phyloP scores from a whole-genome alignment of 108 stramenopile species.

The Conticribra weissflogii region DNA sequence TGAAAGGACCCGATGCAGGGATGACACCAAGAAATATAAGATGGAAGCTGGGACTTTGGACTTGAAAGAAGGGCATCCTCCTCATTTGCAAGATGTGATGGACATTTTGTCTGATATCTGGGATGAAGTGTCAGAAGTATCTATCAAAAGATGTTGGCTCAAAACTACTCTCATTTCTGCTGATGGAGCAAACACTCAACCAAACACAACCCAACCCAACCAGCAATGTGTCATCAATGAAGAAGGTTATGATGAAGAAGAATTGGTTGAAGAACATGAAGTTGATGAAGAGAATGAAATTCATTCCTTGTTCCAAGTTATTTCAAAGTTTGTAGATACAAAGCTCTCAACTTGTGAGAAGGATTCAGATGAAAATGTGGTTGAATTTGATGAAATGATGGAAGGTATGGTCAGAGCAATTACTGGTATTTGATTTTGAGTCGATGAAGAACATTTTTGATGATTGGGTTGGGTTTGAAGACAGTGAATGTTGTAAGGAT shows the following conservation, averaged over 20 bases:
- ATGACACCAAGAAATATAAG: background rate
- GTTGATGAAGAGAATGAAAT: background rate
- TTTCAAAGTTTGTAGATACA: background rate
- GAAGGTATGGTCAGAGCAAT: background rate
- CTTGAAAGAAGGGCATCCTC: background rate
- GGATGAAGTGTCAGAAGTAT: background rate
- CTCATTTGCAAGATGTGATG: constrained; percentile 1
- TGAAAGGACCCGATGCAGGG: background rate
- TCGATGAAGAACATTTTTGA: background rate
- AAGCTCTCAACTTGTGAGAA: background rate
- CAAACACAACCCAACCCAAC: no score
- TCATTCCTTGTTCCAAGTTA: background rate
- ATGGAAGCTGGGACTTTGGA: background rate
- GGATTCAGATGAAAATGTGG: background rate
- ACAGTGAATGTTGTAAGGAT: background rate
- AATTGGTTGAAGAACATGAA: background rate
- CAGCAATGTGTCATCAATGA: no score
- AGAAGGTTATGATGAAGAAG: background rate
- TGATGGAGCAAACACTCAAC: no score
- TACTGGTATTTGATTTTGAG: background rate
- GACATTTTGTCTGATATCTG: background rate
- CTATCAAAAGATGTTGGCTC: background rate
- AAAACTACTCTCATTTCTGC: background rate
- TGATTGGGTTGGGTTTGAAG: background rate
- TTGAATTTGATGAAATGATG: background rate